Evolutionary conservation across 805 yeast genomes (phyloP).

Genomic region (Candida bentonensis): DNA sequence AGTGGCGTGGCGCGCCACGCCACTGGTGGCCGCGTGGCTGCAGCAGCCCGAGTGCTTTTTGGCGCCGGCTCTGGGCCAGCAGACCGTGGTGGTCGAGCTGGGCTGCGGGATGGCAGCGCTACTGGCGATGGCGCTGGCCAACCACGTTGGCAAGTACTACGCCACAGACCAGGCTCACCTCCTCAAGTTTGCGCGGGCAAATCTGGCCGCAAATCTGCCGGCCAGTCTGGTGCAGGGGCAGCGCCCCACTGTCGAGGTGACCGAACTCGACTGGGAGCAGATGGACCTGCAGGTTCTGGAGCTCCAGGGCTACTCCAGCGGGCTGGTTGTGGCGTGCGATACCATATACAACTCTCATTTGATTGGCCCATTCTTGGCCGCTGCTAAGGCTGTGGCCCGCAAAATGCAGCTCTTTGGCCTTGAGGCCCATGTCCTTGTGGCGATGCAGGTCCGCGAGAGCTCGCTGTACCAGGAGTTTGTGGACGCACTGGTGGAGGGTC

Average conservation of each 20-base stretch:
- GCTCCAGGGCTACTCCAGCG: slow-evolving; percentile 1
- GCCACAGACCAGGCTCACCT: slow-evolving; percentile 15
- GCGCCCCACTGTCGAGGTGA: slow-evolving; percentile 5
- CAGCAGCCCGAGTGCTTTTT: not conserved
- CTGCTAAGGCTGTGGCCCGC: slow-evolving; percentile 7
- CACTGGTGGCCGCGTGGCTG: slow-evolving; percentile 8
- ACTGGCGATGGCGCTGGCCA: slow-evolving; percentile 9
- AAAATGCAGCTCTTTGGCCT: not conserved
- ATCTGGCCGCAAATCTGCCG: not conserved
- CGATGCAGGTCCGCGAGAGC: slow-evolving; percentile 9
- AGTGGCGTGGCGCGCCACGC: slow-evolving; percentile 13
- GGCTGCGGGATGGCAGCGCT: slow-evolving; percentile 15
- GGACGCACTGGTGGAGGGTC: not conserved
- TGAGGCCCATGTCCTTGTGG: slow-evolving; percentile 3
- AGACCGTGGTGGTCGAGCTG: slow-evolving; percentile 9
- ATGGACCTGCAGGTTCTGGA: slow-evolving; percentile 7
- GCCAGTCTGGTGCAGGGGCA: not conserved
- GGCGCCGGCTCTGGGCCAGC: not conserved
- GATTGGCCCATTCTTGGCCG: slow-evolving; percentile 8
- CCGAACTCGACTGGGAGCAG: slow-evolving; percentile 14
- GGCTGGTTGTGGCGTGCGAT: slow-evolving; percentile 12
- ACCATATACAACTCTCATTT: slow-evolving; percentile 14
- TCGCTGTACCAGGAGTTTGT: not conserved
- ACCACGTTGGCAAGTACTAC: not conserved
- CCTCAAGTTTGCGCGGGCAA: slow-evolving; percentile 9